A percentile compares a stretch with the other conserved stretches of the same genome.
phyloP scores from a whole-genome alignment of 164 flowering plant species.

The Berberis vulgaris region DNA sequence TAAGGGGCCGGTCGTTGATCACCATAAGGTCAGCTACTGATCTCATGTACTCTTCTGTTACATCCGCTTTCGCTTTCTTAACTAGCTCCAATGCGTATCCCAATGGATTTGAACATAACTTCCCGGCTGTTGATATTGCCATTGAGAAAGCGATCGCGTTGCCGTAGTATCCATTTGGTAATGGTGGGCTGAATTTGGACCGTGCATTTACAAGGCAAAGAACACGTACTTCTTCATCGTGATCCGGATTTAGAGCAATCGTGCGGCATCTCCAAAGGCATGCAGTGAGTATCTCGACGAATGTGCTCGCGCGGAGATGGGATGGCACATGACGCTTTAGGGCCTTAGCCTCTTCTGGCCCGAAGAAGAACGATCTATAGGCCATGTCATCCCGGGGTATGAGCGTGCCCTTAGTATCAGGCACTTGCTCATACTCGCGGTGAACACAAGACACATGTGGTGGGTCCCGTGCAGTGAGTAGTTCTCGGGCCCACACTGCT shows the following conservation, averaged over 20 bases:
- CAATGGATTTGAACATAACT: background rate
- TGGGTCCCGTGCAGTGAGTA: slow-evolving; percentile 21
- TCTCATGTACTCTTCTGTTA: too few relatives aligned
- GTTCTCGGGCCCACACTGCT: slow-evolving; percentile 1
- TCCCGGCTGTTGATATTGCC: slow-evolving; percentile 11
- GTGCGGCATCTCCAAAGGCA: background rate
- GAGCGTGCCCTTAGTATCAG: background rate
- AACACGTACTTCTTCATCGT: too few relatives aligned
- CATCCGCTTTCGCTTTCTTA: too few relatives aligned
- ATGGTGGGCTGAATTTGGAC: background rate
- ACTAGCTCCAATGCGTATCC: too few relatives aligned
- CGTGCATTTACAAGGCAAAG: slow-evolving; percentile 15
- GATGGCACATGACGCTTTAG: slow-evolving; percentile 14
- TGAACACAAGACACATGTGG: slow-evolving; percentile 1
- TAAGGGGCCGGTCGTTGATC: background rate
- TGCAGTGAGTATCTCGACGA: slow-evolving; percentile 25
- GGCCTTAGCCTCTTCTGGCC: background rate
- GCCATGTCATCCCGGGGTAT: slow-evolving; percentile 11
- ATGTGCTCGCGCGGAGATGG: slow-evolving; percentile 8
- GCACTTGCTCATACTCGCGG: too few relatives aligned
- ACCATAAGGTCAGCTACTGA: too few relatives aligned
- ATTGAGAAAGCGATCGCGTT: slow-evolving; percentile 16
- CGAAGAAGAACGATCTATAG: background rate
- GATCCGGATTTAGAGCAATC: too few relatives aligned
- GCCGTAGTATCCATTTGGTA: slow-evolving; percentile 26